Evolutionary conservation across 192 early-diverging fungal genomes (phyloP).

Genomic region (Dissophora globulifera): DNA sequence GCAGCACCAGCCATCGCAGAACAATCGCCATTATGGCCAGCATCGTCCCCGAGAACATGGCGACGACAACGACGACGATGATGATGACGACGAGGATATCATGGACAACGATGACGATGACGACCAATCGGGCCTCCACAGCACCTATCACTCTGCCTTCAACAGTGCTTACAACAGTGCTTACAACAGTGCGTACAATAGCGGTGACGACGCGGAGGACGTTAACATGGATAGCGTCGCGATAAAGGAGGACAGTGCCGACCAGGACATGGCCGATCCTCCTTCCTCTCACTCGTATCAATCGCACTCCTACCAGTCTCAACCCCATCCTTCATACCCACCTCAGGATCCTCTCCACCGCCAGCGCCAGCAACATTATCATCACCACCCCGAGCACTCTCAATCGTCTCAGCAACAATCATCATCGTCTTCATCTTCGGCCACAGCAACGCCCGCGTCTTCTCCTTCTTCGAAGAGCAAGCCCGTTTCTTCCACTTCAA

Average conservation of each 20-base stretch:
- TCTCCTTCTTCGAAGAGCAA: constrained; percentile 11
- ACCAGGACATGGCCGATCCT: constrained; percentile 42
- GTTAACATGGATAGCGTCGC: constrained; percentile 47
- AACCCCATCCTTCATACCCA: too few relatives aligned
- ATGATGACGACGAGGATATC: constrained; percentile 23
- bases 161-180: constrained; percentile 48
- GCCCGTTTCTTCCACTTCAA: neutral
- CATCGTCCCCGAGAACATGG: too few relatives aligned
- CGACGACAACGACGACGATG: constrained; percentile 29
- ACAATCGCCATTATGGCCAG: constrained; percentile 2
- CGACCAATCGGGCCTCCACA: constrained; percentile 26
- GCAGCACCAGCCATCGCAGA: neutral
- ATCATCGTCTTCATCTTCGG: constrained; percentile 10
- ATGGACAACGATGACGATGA: constrained; percentile 34
- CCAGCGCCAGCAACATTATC: neutral
- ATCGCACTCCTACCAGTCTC: constrained; percentile 6
- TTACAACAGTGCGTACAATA: constrained; percentile 46
- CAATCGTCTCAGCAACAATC: too few relatives aligned
- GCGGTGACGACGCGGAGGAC: constrained; percentile 43
- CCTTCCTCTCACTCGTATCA: constrained; percentile 38
- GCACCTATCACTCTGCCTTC: constrained; percentile 34
- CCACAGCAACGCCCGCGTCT: neutral
- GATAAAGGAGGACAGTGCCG: constrained; percentile 26
- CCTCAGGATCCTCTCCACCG: constrained; percentile 4
- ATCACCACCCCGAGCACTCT: too few relatives aligned